phyloP scores from a whole-genome alignment of 2,329 filamentous ascomycete genomes.

The Chaetomiaceae sp. region DNA sequence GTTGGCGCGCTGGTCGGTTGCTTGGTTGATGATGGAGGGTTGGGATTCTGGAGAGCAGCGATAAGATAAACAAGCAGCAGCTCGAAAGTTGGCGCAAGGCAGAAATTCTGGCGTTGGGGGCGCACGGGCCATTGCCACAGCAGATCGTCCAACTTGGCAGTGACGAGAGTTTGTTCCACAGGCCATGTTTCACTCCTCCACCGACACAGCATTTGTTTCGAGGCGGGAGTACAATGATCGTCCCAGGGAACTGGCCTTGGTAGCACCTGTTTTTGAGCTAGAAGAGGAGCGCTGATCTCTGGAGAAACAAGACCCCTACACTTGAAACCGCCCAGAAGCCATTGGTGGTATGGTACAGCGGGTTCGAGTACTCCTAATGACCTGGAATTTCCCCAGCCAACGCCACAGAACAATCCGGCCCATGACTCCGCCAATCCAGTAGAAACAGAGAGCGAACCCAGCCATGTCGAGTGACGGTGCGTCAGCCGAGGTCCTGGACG shows the following conservation, averaged over 20 bases:
- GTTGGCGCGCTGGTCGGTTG: background rate
- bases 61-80: background rate
- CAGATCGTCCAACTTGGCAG: no score
- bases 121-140: constrained; percentile 4
- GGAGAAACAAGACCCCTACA: no score
- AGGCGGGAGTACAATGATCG: background rate
- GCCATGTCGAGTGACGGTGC: background rate
- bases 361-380: constrained; percentile 3
- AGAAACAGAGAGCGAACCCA: constrained; percentile 5
- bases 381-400: constrained; percentile 4
- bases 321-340: background rate
- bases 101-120: background rate
- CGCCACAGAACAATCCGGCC: constrained; percentile 7
- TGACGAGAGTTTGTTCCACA: background rate
- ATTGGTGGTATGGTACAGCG: background rate
- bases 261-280: no score
- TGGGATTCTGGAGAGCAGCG: background rate
- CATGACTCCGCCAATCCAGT: constrained; percentile 10
- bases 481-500: background rate
- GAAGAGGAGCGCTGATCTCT: no score
- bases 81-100: background rate
- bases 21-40: background rate
- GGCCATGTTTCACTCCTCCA: constrained; percentile 1
- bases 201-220: no score
- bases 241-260: background rate